These are phyloP conservation scores for Podaxis mareebaensis DNA, from an alignment of 768 basidiomycete genomes.

Conservation along the genomic window DNA sequence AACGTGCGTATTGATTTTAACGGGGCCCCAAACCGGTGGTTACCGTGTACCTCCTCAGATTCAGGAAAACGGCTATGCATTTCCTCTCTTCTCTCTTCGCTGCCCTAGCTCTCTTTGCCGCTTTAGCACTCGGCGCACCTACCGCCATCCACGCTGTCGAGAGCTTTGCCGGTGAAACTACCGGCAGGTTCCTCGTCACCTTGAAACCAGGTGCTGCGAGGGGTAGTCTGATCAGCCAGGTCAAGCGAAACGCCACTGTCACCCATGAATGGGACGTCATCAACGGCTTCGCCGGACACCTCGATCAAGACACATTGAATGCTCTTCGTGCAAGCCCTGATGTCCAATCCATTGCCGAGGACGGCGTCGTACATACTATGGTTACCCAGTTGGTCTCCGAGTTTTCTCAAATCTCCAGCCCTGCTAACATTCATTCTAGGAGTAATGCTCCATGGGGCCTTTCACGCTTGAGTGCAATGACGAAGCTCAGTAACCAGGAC, in stretches of 20 bases:
- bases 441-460: conserved; percentile 24
- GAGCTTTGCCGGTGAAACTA: conserved; percentile 25
- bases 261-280: conserved; percentile 28
- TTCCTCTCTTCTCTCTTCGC: not conserved
- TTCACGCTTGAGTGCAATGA: not conserved
- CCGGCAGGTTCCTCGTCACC: conserved; percentile 31
- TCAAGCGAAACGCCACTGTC: conserved; percentile 7
- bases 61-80: not conserved
- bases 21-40: too few relatives aligned
- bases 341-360: conserved; percentile 29
- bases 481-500: not conserved
- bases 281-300: conserved; percentile 33
- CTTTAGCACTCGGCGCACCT: conserved; percentile 21
- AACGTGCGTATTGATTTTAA: too few relatives aligned
- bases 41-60: not conserved
- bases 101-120: conserved; percentile 2
- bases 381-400: conserved; percentile 23
- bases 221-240: conserved; percentile 17
- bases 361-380: conserved; percentile 28
- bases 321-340: conserved; percentile 25
- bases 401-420: not conserved
- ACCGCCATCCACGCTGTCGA: conserved; percentile 23
- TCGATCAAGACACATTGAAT: conserved; percentile 25
- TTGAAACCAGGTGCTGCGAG: conserved; percentile 29
- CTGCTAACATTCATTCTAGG: conserved; percentile 17